Conservation (phyloP, 306 rosid species). For the Prunus fruticosa region DNA sequence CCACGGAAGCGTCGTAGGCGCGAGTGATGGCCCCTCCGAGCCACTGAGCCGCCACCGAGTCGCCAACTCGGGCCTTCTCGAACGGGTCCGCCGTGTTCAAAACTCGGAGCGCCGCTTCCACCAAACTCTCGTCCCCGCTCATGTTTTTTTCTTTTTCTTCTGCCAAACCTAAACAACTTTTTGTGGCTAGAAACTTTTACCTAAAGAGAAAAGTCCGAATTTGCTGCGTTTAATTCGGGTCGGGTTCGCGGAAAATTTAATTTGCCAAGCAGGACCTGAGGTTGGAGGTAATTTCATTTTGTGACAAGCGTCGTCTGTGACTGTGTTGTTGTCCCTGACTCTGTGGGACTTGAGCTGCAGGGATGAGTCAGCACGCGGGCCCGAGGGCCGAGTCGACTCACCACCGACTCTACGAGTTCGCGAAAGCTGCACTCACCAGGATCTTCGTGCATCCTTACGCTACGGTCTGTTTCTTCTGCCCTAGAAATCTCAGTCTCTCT, state of each 20-base stretch:
- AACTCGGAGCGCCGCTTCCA: conserved; percentile 73
- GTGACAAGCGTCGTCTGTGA: neutral
- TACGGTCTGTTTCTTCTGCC: conserved; percentile 28
- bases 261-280: neutral
- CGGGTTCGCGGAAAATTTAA: neutral
- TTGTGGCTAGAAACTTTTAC: neutral
- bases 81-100: conserved; percentile 76
- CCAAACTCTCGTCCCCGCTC: conserved; percentile 38
- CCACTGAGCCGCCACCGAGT: conserved; percentile 65
- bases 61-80: conserved; percentile 79
- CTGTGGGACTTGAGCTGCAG: neutral
- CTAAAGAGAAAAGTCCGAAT: neutral
- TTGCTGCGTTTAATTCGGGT: neutral
- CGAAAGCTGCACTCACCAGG: conserved; percentile 66
- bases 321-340: neutral
- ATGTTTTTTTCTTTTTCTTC: neutral
- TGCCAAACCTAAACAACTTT: no score
- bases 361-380: conserved; percentile 49
- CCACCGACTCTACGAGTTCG: conserved; percentile 76
- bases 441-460: conserved; percentile 92
- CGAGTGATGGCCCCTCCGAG: conserved; percentile 50
- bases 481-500: neutral
- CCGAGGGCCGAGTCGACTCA: conserved; percentile 63
- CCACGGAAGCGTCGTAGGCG: conserved; percentile 43
- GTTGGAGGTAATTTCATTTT: neutral